phyloP scores from a whole-genome alignment of 1,284 basidiomycete genomes.

The Pyrrhoderma noxium region DNA sequence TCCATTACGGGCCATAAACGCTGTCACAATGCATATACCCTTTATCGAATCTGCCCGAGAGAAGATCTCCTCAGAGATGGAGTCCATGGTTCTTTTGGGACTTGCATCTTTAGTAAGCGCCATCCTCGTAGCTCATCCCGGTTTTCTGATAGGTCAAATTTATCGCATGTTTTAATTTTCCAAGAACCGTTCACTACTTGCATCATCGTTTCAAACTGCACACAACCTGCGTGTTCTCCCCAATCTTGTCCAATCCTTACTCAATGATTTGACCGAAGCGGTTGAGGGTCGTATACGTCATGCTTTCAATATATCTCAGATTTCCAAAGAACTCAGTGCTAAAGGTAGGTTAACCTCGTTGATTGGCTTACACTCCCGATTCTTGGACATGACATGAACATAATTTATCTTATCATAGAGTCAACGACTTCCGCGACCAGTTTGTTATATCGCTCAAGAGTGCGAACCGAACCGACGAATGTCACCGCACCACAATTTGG shows the following conservation, averaged over 20 bases:
- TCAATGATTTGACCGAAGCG: slow-evolving; percentile 77
- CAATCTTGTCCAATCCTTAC: slow-evolving; percentile 71
- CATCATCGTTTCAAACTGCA: slow-evolving; percentile 89
- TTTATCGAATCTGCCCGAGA: slow-evolving; percentile 65
- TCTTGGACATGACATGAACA: no score
- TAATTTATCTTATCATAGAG: no score
- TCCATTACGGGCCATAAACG: slow-evolving; percentile 62
- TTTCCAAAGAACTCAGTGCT: slow-evolving; percentile 73
- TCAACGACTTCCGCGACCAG: slow-evolving; percentile 35
- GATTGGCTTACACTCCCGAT: neutral
- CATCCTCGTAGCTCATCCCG: no score
- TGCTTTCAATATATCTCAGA: slow-evolving; percentile 80
- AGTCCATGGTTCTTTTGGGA: slow-evolving; percentile 76
- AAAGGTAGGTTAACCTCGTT: slow-evolving; percentile 53
- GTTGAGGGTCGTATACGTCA: slow-evolving; percentile 74
- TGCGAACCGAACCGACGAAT: slow-evolving; percentile 80
- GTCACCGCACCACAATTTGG: slow-evolving; percentile 78
- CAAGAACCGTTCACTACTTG: slow-evolving; percentile 88
- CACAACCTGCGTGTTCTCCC: slow-evolving; percentile 87
- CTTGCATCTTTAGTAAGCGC: slow-evolving; percentile 58
- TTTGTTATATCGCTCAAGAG: slow-evolving; percentile 65
- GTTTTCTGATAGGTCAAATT: no score
- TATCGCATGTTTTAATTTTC: slow-evolving; percentile 35
- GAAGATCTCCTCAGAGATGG: slow-evolving; percentile 78
- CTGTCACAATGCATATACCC: slow-evolving; percentile 61